Percentiles rank a stretch among this genome's conserved stretches.
Evolutionary conservation across 176 grass and related monocot species (phyloP).

Genomic region (Carex pumila): DNA sequence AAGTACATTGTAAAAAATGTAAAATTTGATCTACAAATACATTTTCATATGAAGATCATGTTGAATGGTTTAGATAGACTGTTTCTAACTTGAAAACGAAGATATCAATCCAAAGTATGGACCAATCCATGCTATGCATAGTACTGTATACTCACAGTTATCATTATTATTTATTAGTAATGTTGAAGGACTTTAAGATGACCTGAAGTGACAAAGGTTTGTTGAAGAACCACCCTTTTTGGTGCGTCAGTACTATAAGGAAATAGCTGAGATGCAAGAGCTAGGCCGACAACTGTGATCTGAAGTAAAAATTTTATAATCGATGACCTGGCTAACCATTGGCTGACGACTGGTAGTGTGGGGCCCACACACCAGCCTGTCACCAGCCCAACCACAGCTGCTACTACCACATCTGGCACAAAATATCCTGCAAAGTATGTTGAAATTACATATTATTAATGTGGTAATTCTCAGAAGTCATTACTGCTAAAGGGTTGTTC

Average conservation of each 20-base stretch:
- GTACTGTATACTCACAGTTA: too few relatives aligned
- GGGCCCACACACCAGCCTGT: conserved; percentile 80
- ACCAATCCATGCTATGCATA: too few relatives aligned
- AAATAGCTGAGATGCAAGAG: conserved; percentile 87
- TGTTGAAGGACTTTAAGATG: neutral
- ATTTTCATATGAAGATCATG: too few relatives aligned
- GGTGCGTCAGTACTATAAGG: conserved; percentile 85
- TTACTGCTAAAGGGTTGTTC: neutral
- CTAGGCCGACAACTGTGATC: conserved; percentile 69
- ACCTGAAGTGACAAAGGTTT: conserved; percentile 75
- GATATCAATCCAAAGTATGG: too few relatives aligned
- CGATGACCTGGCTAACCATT: conserved; percentile 61
- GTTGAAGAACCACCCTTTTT: conserved; percentile 87
- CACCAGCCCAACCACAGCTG: conserved; percentile 64
- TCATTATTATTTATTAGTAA: neutral
- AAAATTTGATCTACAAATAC: too few relatives aligned
- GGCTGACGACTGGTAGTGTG: conserved; percentile 52
- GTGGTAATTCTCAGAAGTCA: neutral
- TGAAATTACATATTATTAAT: neutral
- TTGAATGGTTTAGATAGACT: too few relatives aligned
- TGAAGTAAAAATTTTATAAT: conserved; percentile 61
- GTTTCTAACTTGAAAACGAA: too few relatives aligned
- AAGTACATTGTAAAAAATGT: too few relatives aligned
- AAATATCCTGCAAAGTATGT: conserved; percentile 66
- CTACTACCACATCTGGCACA: conserved; percentile 78